phyloP scores from a whole-genome alignment of 345 rosid genomes.

The Boechera retrofracta region DNA sequence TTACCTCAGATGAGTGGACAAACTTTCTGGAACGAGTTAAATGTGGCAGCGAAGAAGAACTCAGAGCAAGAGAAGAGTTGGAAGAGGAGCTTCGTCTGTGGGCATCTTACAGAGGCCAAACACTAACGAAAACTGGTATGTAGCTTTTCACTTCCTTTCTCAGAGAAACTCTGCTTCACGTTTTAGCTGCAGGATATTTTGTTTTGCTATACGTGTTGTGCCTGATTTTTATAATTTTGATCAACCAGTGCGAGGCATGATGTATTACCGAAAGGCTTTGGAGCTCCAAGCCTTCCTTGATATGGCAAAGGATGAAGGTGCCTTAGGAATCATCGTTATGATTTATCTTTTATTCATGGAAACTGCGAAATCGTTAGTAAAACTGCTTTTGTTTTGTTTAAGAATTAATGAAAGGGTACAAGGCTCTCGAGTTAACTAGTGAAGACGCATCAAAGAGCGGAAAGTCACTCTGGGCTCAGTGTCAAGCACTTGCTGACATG shows the following conservation, averaged over 20 bases:
- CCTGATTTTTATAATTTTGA: constrained; percentile 21
- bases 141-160: constrained; percentile 17
- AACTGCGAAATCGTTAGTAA: constrained; percentile 19
- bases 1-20: constrained; percentile 71
- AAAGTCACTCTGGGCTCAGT: constrained; percentile 68
- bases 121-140: constrained; percentile 79
- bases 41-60: constrained; percentile 59
- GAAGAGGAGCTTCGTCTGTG: constrained; percentile 74
- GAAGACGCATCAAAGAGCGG: constrained; percentile 61
- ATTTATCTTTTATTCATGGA: constrained; percentile 8
- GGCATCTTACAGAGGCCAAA: constrained; percentile 89
- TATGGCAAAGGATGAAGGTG: constrained; percentile 72
- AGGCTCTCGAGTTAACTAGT: constrained; percentile 62
- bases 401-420: constrained; percentile 74
- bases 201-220: background rate
- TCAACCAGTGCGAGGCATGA: constrained; percentile 78
- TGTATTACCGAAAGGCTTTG: constrained; percentile 82
- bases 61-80: constrained; percentile 49
- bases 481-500: constrained; percentile 85
- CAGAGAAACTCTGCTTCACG: constrained; percentile 43
- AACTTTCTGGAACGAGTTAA: constrained; percentile 67
- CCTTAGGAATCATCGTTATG: background rate
- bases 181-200: constrained; percentile 13
- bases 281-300: constrained; percentile 87
- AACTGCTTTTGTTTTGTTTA: constrained; percentile 31